These are phyloP conservation scores for Krasilnikovozyma curviuscula DNA, from an alignment of 768 basidiomycete species.

Conservation along the genomic window DNA sequence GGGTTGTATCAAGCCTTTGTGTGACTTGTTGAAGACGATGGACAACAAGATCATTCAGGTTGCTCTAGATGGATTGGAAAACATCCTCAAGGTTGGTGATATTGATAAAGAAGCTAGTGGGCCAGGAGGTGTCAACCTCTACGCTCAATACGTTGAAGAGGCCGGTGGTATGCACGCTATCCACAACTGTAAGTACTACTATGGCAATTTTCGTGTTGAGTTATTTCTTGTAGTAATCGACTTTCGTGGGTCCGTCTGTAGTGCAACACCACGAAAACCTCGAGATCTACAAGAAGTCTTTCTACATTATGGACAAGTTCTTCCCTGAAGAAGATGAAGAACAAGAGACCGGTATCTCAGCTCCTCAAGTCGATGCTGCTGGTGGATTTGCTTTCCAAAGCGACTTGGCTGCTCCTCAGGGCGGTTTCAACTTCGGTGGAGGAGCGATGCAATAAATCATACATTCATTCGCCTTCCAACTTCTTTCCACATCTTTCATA, in stretches of 20 bases:
- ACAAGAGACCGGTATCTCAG: slow-evolving; percentile 57
- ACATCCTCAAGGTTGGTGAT: slow-evolving; percentile 94
- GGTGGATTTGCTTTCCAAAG: slow-evolving; percentile 47
- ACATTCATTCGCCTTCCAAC: too few species aligned
- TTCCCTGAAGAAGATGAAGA: slow-evolving; percentile 52
- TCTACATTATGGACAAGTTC: slow-evolving; percentile 43
- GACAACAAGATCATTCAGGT: slow-evolving; percentile 91
- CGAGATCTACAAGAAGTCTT: slow-evolving; percentile 99
- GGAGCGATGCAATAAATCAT: too few species aligned
- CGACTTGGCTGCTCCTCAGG: slow-evolving; percentile 71
- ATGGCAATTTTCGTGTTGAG: neutral
- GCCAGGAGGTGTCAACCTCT: slow-evolving; percentile 70
- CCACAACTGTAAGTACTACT: too few species aligned
- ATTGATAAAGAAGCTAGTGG: slow-evolving; percentile 69
- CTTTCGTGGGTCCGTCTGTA: too few species aligned
- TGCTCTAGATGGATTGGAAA: slow-evolving; percentile 79
- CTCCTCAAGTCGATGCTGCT: slow-evolving; percentile 38
- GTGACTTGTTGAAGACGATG: slow-evolving; percentile 91
- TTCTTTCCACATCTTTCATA: too few species aligned
- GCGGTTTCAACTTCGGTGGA: slow-evolving; percentile 79
- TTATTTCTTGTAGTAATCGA: slow-evolving; percentile 46
- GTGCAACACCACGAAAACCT: slow-evolving; percentile 98
- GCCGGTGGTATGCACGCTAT: slow-evolving; percentile 66
- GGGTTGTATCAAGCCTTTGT: slow-evolving; percentile 96
- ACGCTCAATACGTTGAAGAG: slow-evolving; percentile 87